Base-by-base conservation (phyloP, 768 basidiomycete species). In the Panaeolus cyanescens region DNA sequence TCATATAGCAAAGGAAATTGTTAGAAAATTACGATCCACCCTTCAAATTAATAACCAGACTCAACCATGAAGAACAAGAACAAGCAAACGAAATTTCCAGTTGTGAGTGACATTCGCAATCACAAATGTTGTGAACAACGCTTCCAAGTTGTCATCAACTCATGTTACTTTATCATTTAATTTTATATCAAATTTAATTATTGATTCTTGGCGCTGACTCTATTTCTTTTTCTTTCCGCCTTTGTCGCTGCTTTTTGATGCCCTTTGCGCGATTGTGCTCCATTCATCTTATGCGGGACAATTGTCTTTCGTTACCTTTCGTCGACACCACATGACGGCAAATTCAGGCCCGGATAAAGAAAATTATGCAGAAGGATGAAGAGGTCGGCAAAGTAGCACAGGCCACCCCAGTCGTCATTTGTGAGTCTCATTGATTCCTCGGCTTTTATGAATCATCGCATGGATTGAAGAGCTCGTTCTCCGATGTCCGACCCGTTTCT, bases 281-380 rank as follows among this genome's bases (percentile, higher is more conserved):
- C 22, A 7, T 28, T 32, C 6, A 15, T 17, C 30, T 28, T 13
- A 50, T 50, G 12, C 25, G 25, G 28, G 30, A 50, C 30, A 22
- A 28, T 50, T 28, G 30, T 15, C 10, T 13, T 8, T 50, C n/a
- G 25, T 25, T 50, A 15, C 5, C 5, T 28, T 28, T 50, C 22
- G 25, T 22, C 25, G 30, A 3, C 55, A 4, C 12, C 10, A 19
- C 32, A 32, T 53, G 20, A 33, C 31, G 20, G 13, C 20, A 33
- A 22, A 1, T 13, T 33, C 65, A 96, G 95, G 96, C 96, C 3
- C 90, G 96, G 45, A 99, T 99, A 79, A 99, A 98, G 84, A 93
- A 94, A 80, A 97, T 98, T 59, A 99, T 99, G 93, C 96, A 99
- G 80, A 95, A 95, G 72, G 96, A 99, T 71, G 96, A 99, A 71